Evolutionary conservation across 2,329 filamentous ascomycete genomes (phyloP).

Genomic region (Fusarium sp.): DNA sequence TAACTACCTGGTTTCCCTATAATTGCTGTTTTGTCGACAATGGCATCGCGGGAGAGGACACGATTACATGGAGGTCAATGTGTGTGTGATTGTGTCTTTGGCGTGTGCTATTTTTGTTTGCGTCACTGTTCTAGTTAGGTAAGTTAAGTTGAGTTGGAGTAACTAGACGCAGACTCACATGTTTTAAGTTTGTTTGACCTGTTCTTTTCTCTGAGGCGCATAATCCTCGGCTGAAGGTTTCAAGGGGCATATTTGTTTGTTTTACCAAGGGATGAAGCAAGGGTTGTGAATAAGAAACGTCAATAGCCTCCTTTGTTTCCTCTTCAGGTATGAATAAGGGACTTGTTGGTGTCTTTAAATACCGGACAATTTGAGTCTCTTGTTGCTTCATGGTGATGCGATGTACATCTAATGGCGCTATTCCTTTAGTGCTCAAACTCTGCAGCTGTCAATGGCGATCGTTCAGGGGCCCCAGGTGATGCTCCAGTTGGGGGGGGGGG

Average conservation of each 20-base stretch:
- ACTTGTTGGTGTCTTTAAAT: background rate
- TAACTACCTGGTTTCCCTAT: conserved; percentile 28
- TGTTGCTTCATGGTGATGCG: background rate
- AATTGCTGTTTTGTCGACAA: conserved; percentile 22
- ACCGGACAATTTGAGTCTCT: background rate
- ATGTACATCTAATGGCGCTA: conserved; percentile 14
- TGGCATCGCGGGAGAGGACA: conserved; percentile 42
- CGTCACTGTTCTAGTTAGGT: conserved; percentile 33
- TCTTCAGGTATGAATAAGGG: background rate
- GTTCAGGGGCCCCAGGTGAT: conserved; percentile 23
- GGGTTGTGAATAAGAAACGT: background rate
- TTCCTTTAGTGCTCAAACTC: conserved; percentile 23
- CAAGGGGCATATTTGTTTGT: conserved; percentile 15
- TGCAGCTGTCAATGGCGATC: conserved; percentile 37
- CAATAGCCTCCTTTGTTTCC: background rate
- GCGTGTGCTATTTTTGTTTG: conserved; percentile 31
- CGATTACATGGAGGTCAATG: conserved; percentile 24
- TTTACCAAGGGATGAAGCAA: conserved; percentile 1
- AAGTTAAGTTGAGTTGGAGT: background rate
- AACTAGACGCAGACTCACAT: conserved; percentile 15
- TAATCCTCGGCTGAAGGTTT: conserved; percentile 42
- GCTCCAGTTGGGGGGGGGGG: background rate
- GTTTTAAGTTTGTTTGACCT: conserved; percentile 35
- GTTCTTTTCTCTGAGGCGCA: conserved; percentile 22
- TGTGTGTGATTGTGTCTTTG: conserved; percentile 2